Base-by-base conservation (phyloP, 1,139 yeast species). In the Arxiozyma telluris region DNA sequence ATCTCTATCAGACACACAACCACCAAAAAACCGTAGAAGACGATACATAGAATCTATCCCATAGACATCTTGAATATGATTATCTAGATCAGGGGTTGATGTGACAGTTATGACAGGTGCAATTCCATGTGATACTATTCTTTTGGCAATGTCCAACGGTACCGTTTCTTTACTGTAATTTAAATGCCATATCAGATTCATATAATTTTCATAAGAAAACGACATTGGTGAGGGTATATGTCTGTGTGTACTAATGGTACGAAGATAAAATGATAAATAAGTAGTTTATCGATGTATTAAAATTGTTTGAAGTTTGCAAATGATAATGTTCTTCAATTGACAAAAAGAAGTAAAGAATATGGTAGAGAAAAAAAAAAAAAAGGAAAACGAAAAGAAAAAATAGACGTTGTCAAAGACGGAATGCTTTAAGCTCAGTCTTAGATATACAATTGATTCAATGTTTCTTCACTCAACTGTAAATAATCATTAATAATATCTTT, bases 1-100 rank as follows among this genome's bases (percentile, higher is more conserved):
- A 71, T 67, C 71, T 53, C 69, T 59, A 55, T 67, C 71, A 9
- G 66, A 61, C 15, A 65, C 62, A 55, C 70, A 67, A 34, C 68
- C 70, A n/a, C 70, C 67, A 57, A 67, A 67, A 49, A 59, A 64
- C 34, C 69, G 54, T 30, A 67, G 52, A 18, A 67, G 57, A 64
- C 61, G 64, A 50, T 67, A 67, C 18, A 66, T 53, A 1, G 70
- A 65, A 50, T 66, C 70, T 8, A 66, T 53, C 21, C 53, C 54
- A 52, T 63, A 64, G 1, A 56, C 46, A n/a, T 66, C 64, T 18
- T 56, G 59, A 4, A 67, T 56, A 52, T 67, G 69, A 20, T 55
- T 47, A 56, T 67, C 70, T 21, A 67, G 50, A 22, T 50, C 60
- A 2, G 61, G 57, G 3, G 67, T 65, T 8, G 69, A 64, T 5